Conservation (phyloP, 1,284 basidiomycete genomes). For the Irpex rosettiformis region DNA sequence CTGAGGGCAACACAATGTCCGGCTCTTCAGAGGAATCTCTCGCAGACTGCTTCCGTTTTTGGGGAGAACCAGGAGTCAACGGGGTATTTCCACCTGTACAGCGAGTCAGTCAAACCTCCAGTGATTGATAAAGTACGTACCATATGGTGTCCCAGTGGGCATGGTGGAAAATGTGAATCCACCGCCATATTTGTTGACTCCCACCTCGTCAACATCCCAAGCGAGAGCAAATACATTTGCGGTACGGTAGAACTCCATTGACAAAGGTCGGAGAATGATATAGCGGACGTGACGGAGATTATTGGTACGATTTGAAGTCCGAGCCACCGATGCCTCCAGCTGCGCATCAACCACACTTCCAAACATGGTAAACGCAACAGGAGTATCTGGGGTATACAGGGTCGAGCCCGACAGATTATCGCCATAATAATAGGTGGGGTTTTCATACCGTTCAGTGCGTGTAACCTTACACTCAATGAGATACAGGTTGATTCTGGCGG, state of each 20-base stretch:
- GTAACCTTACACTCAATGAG: neutral
- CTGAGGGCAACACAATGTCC: neutral
- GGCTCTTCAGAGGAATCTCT: neutral
- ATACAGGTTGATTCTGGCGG: neutral
- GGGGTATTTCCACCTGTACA: too few species aligned
- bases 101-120: too few species aligned
- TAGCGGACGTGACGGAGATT: too few species aligned
- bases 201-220: too few species aligned
- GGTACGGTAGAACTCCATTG: neutral
- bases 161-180: neutral
- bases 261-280: neutral
- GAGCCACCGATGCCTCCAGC: too few species aligned
- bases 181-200: too few species aligned
- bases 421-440: too few species aligned
- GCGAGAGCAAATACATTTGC: too few species aligned
- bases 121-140: neutral
- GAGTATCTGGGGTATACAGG: neutral
- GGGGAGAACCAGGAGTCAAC: too few species aligned
- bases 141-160: neutral
- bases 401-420: too few species aligned
- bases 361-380: neutral
- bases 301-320: too few species aligned
- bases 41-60: neutral
- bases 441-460: neutral
- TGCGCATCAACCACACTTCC: too few species aligned